Evolutionary conservation across 2,329 filamentous ascomycete genomes (phyloP).

Genomic region (Cladophialophora exuberans): DNA sequence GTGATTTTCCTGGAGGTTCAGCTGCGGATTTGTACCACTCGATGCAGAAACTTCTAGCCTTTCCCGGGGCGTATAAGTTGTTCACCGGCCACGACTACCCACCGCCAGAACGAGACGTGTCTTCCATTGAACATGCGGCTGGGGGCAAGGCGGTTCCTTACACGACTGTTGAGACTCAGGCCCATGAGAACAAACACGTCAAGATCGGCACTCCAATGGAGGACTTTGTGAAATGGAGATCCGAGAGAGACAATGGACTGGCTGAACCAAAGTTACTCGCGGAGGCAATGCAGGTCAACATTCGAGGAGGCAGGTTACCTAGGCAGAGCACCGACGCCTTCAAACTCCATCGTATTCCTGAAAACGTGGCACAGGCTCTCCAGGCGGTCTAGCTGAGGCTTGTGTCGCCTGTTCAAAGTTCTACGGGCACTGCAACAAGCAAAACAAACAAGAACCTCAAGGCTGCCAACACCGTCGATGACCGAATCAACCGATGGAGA

Average conservation of each 20-base stretch:
- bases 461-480: background rate
- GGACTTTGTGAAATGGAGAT: conserved; percentile 40
- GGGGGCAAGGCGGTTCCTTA: conserved; percentile 34
- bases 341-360: background rate
- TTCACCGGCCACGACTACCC: conserved; percentile 61
- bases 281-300: conserved; percentile 45
- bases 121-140: conserved; percentile 24
- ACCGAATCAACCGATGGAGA: no score
- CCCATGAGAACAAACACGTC: conserved; percentile 41
- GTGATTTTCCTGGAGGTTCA: conserved; percentile 59
- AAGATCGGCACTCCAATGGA: conserved; percentile 34
- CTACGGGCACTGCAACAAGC: no score
- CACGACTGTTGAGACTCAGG: conserved; percentile 42
- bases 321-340: background rate
- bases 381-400: background rate
- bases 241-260: conserved; percentile 38
- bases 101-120: conserved; percentile 40
- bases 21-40: conserved; percentile 51
- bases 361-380: background rate
- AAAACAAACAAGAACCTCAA: background rate
- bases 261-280: conserved; percentile 41
- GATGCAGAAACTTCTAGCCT: conserved; percentile 45
- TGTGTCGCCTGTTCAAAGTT: no score
- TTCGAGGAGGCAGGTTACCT: conserved; percentile 43
- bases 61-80: conserved; percentile 51